Evolutionary conservation across 2,329 filamentous ascomycete species (phyloP).

Genomic region (Fusarium fujikuroi): DNA sequence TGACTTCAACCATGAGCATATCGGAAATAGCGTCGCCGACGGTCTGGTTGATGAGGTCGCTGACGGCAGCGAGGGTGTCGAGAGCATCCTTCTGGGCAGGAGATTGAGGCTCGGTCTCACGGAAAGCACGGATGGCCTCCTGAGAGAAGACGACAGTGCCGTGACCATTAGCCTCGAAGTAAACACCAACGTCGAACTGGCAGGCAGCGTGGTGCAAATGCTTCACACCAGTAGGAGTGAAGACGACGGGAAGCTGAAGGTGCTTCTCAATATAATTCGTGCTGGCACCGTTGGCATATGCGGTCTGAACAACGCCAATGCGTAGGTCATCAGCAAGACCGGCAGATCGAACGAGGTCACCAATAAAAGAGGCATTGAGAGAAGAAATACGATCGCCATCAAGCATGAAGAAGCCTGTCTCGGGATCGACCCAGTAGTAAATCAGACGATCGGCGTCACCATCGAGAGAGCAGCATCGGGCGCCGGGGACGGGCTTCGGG

Average conservation of each 20-base stretch:
- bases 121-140: slow-evolving; percentile 82
- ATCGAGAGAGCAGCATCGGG: slow-evolving; percentile 90
- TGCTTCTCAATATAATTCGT: slow-evolving; percentile 92
- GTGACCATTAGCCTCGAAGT: slow-evolving; percentile 98
- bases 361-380: slow-evolving; percentile 91
- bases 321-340: slow-evolving; percentile 83
- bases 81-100: slow-evolving; percentile 92
- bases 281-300: slow-evolving; percentile 95
- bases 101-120: slow-evolving; percentile 83
- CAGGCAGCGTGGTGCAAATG: slow-evolving; percentile 96
- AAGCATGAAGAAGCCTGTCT: slow-evolving; percentile 87
- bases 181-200: slow-evolving; percentile 94
- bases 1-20: slow-evolving; percentile 94
- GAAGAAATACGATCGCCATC: slow-evolving; percentile 98
- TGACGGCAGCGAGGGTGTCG: slow-evolving; percentile 83
- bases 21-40: slow-evolving; percentile 97
- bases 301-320: slow-evolving; percentile 95
- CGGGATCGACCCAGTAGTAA: slow-evolving; percentile 90
- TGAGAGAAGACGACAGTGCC: slow-evolving; percentile 95
- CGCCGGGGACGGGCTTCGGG: slow-evolving; percentile 79
- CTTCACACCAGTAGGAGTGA: slow-evolving; percentile 96
- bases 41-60: slow-evolving; percentile 96
- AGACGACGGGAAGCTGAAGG: slow-evolving; percentile 88
- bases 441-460: slow-evolving; percentile 96
- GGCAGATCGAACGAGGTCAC: slow-evolving; percentile 83